phyloP scores from a whole-genome alignment of 495 filamentous ascomycete genomes.

The Penicillium cosmopolitanum region DNA sequence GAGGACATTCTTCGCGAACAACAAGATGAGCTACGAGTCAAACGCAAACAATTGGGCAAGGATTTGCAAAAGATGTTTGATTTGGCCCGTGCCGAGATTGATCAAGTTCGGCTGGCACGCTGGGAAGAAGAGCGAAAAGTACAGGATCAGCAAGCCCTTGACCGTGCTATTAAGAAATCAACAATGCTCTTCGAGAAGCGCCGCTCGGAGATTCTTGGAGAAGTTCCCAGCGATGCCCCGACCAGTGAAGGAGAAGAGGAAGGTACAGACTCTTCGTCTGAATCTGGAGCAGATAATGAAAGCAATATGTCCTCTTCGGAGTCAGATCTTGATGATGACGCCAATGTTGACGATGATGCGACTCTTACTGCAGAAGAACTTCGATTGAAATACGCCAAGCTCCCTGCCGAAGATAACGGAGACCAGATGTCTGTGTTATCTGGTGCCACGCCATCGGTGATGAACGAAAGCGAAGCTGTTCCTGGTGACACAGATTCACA shows the following conservation, averaged over 20 bases:
- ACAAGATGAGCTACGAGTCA: slow-evolving; percentile 52
- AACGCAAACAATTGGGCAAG: slow-evolving; percentile 70
- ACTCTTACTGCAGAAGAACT: slow-evolving; percentile 79
- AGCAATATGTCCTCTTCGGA: slow-evolving; percentile 70
- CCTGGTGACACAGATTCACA: slow-evolving; percentile 33
- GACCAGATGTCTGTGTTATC: slow-evolving; percentile 36
- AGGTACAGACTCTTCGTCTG: slow-evolving; percentile 44
- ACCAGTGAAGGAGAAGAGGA: slow-evolving; percentile 52
- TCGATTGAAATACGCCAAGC: slow-evolving; percentile 73
- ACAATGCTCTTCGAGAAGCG: slow-evolving; percentile 59
- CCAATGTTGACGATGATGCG: slow-evolving; percentile 67
- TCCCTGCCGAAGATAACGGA: slow-evolving; percentile 46
- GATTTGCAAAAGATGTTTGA: slow-evolving; percentile 78
- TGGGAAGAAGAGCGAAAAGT: slow-evolving; percentile 88
- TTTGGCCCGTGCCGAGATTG: slow-evolving; percentile 74
- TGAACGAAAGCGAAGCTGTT: slow-evolving; percentile 23
- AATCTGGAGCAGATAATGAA: slow-evolving; percentile 54
- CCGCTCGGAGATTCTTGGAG: slow-evolving; percentile 56
- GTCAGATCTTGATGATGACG: slow-evolving; percentile 46
- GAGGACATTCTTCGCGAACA: slow-evolving; percentile 53
- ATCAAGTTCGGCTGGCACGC: slow-evolving; percentile 67
- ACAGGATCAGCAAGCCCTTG: slow-evolving; percentile 77
- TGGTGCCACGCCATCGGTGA: slow-evolving; percentile 20
- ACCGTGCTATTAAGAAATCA: slow-evolving; percentile 77
- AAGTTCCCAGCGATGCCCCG: slow-evolving; percentile 42